Conservation (phyloP, 495 filamentous ascomycete genomes). For the Platismatia glauca region DNA sequence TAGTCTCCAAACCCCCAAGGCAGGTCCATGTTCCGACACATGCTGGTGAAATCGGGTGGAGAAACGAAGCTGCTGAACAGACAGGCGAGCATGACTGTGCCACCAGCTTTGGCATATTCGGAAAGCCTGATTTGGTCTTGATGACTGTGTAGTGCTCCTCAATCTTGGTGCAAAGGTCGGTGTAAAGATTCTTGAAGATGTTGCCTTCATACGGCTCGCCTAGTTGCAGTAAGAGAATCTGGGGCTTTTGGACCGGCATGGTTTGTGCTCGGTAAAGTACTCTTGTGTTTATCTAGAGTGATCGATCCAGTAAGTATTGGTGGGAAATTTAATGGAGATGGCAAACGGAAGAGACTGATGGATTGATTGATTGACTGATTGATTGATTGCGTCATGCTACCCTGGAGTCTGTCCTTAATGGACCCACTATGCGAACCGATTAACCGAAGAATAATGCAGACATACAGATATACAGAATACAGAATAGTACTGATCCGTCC, state of each 20-base stretch:
- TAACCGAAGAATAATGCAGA: too few species aligned
- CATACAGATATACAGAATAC: too few species aligned
- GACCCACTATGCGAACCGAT: too few species aligned
- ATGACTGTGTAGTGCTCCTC: background rate
- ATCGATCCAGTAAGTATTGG: background rate
- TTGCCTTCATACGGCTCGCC: background rate
- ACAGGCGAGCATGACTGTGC: constrained; percentile 28
- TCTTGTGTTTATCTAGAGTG: background rate
- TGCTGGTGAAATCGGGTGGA: background rate
- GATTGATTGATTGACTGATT: too few species aligned
- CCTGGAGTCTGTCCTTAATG: too few species aligned
- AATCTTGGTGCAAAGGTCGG: background rate
- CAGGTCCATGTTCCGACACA: constrained; percentile 24
- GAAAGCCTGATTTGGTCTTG: constrained; percentile 9
- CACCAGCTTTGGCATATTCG: constrained; percentile 9
- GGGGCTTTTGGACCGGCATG: background rate
- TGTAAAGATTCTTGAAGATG: background rate
- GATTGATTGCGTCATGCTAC: too few species aligned
- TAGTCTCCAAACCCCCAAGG: constrained; percentile 34
- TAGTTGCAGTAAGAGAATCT: constrained; percentile 1
- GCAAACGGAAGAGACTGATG: background rate
- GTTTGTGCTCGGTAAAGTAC: background rate
- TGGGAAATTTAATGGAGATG: background rate
- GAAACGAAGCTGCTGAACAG: constrained; percentile 27
- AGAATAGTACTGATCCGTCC: background rate